Conservation (phyloP, 148 eudicot species). For the Persicaria tinctoria region DNA sequence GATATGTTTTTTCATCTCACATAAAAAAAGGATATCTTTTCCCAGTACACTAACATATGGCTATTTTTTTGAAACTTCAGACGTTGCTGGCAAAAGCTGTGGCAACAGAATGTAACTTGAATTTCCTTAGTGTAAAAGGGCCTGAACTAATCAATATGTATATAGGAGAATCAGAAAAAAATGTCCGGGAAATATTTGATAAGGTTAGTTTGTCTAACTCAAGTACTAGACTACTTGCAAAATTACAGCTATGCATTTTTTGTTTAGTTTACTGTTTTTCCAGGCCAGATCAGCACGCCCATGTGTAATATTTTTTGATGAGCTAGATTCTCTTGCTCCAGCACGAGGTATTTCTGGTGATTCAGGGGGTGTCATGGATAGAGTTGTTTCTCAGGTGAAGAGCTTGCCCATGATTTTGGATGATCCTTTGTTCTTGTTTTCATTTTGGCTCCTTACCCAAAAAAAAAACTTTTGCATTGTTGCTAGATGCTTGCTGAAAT, state of each 20-base stretch:
- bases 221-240: not conserved
- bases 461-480: constrained; percentile 9
- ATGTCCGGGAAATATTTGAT: constrained; percentile 85
- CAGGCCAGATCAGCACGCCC: constrained; percentile 98
- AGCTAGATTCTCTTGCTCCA: constrained; percentile 98
- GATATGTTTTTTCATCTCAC: no score
- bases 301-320: constrained; percentile 96
- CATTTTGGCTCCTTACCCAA: not conserved
- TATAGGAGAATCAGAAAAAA: constrained; percentile 98
- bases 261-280: constrained; percentile 11
- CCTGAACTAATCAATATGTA: constrained; percentile 98
- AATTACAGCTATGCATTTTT: constrained; percentile 12
- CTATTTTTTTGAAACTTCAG: constrained; percentile 34
- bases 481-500: constrained; percentile 97
- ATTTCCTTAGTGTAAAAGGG: constrained; percentile 94
- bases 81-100: constrained; percentile 98
- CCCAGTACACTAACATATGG: not conserved
- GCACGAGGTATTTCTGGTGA: constrained; percentile 99
- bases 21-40: not conserved
- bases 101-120: constrained; percentile 97
- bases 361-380: constrained; percentile 99
- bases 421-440: not conserved
- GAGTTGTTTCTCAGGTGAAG: constrained; percentile 94
- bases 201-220: constrained; percentile 41
- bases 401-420: not conserved